Conservation (phyloP, 164 flowering plant genomes). For the Macadamia tetraphylla region DNA sequence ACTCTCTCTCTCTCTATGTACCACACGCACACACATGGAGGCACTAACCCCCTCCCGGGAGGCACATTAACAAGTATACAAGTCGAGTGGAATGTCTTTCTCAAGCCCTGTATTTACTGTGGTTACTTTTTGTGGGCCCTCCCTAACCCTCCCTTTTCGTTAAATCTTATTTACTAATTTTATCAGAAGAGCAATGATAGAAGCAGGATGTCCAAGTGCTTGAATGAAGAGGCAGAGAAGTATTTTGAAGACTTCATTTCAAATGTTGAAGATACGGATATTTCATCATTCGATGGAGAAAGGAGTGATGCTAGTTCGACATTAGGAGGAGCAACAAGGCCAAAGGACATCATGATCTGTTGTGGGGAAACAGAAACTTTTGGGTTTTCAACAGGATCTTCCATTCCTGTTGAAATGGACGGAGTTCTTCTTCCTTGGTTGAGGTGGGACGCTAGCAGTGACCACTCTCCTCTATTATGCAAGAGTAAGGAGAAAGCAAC, state of each 20-base stretch:
- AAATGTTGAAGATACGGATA: conserved; percentile 92
- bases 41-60: no score
- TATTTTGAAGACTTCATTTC: conserved; percentile 84
- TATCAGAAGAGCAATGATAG: conserved; percentile 71
- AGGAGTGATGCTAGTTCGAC: conserved; percentile 85
- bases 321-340: conserved; percentile 42
- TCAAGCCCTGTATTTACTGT: neutral
- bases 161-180: conserved; percentile 3
- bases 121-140: no score
- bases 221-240: conserved; percentile 88
- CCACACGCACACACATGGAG: no score
- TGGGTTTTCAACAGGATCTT: conserved; percentile 26
- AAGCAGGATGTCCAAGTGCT: conserved; percentile 52
- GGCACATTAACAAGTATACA: no score
- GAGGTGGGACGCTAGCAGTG: conserved; percentile 83
- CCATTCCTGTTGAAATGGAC: conserved; percentile 64
- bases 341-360: conserved; percentile 18
- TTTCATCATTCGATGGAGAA: conserved; percentile 94
- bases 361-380: conserved; percentile 23
- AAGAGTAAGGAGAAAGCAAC: conserved; percentile 24
- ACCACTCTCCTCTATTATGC: conserved; percentile 36
- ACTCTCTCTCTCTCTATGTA: no score
- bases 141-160: neutral
- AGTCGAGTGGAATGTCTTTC: neutral
- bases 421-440: conserved; percentile 91